Conservation (phyloP, 345 rosid genomes). For the Cochlearia excelsa region DNA sequence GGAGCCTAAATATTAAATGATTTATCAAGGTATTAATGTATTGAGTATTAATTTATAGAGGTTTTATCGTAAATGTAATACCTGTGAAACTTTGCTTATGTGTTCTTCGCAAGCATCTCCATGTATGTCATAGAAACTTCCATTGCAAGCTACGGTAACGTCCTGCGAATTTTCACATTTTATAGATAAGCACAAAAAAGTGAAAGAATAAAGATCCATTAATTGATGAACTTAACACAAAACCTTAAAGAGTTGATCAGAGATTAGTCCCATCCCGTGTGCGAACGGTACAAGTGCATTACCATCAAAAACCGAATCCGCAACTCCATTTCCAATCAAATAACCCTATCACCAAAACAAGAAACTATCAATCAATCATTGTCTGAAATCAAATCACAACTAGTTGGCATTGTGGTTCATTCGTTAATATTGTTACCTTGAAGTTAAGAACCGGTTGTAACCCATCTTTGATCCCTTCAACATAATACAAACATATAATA, state of each 20-base stretch:
- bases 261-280: slow-evolving; percentile 93
- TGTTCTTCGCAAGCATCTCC: slow-evolving; percentile 33
- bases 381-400: neutral
- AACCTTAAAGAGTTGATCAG: slow-evolving; percentile 75
- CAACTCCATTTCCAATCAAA: slow-evolving; percentile 88
- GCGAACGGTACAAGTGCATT: slow-evolving; percentile 89
- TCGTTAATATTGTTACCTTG: slow-evolving; percentile 45
- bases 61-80: neutral
- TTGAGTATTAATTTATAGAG: too few relatives aligned
- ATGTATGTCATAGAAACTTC: slow-evolving; percentile 47
- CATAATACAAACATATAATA: slow-evolving; percentile 1
- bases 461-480: slow-evolving; percentile 63
- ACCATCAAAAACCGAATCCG: slow-evolving; percentile 69
- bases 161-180: slow-evolving; percentile 41
- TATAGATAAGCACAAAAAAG: neutral
- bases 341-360: slow-evolving; percentile 55
- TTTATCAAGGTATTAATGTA: too few relatives aligned
- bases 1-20: too few relatives aligned
- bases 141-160: slow-evolving; percentile 53
- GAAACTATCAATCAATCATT: neutral
- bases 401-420: neutral
- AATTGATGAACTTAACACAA: slow-evolving; percentile 4
- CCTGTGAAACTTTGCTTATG: slow-evolving; percentile 43
- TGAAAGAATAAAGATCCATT: neutral
- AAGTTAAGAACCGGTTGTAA: slow-evolving; percentile 62